phyloP scores from a whole-genome alignment of 345 rosid genomes.

The Kernera saxatilis region DNA sequence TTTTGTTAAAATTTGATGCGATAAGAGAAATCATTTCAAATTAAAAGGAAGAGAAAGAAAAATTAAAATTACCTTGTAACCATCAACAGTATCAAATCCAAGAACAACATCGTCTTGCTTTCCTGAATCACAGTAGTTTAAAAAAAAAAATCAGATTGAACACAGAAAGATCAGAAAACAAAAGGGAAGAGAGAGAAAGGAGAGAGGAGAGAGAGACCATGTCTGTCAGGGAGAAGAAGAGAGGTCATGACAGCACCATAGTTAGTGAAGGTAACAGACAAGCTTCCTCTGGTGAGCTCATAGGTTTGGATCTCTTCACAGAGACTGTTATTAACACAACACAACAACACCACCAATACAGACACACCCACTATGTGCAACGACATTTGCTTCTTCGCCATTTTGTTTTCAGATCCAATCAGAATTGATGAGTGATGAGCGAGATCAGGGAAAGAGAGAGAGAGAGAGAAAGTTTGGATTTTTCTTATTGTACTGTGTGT shows the following conservation, averaged over 20 bases:
- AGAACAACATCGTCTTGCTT: slow-evolving; percentile 50
- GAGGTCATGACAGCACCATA: slow-evolving; percentile 67
- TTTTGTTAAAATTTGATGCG: too few species aligned
- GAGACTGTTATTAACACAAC: neutral
- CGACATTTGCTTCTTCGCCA: neutral
- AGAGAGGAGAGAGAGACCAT: slow-evolving; percentile 30
- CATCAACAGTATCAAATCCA: slow-evolving; percentile 38
- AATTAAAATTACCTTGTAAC: slow-evolving; percentile 39
- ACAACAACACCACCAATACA: neutral
- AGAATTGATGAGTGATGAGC: neutral
- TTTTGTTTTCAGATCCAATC: slow-evolving; percentile 16
- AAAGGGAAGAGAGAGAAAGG: neutral
- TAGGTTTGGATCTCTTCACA: slow-evolving; percentile 26
- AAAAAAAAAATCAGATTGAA: neutral
- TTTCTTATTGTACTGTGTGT: neutral
- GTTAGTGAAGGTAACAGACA: slow-evolving; percentile 46
- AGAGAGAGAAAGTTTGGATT: slow-evolving; percentile 7
- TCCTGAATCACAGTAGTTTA: slow-evolving; percentile 29
- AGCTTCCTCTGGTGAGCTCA: slow-evolving; percentile 37
- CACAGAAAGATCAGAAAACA: neutral
- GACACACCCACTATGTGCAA: neutral
- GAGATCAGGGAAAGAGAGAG: neutral
- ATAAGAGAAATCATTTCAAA: neutral
- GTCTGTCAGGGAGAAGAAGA: slow-evolving; percentile 47
- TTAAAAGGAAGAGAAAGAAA: neutral